Evolutionary conservation across 371 early-diverging fungal genomes (phyloP), one percentile per base, ranked within the genome.

Genomic region (Mortierella sp.): DNA sequence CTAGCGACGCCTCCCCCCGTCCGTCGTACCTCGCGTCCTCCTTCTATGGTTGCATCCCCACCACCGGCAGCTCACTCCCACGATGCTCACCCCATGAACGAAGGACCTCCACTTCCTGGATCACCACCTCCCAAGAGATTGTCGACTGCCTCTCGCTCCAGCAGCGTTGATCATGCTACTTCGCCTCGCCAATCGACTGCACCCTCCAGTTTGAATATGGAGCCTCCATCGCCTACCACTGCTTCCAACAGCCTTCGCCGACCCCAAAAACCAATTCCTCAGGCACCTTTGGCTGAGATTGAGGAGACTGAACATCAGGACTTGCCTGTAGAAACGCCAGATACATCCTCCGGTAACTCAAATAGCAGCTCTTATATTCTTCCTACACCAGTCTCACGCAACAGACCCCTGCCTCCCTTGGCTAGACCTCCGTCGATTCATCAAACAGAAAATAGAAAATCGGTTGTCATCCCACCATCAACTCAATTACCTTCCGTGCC

Each of bases 361-460:
- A 78, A 63, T 53, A 67, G 66, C 7, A 75, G 11, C 63, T 72
- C 77, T 11, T 74, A 77, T 59, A 72, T 74, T 33, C 48, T 84
- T 53, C 72, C 78, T 10, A 65, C 74, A 15, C 72, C 82, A 38
- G 69, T 70, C 22, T 24, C 77, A 32, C 71, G 72, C 38, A 66
- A 67, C 65, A 57, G 76, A 47, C 47, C 74, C 21, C 41, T 77
- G 72, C 75, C 82, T 40, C 76, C 85, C 4, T 68, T 85, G 66
- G 83, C 85, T 3, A 65, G 82, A 52, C 85, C 81, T 32, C 85
- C 85, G 6, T 77, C 85, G 0, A 68, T 85, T 57, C 83, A 83
- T 40, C 68, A 70, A 21, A 36, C 71, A 10, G 72, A 77, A 53
- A 75, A 81, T 65, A 70, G 75, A 38, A 72, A 24, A 41, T 81